Evolutionary conservation across 371 early-diverging fungal species (phyloP).

Genomic region (Funneliformis caledonium): DNA sequence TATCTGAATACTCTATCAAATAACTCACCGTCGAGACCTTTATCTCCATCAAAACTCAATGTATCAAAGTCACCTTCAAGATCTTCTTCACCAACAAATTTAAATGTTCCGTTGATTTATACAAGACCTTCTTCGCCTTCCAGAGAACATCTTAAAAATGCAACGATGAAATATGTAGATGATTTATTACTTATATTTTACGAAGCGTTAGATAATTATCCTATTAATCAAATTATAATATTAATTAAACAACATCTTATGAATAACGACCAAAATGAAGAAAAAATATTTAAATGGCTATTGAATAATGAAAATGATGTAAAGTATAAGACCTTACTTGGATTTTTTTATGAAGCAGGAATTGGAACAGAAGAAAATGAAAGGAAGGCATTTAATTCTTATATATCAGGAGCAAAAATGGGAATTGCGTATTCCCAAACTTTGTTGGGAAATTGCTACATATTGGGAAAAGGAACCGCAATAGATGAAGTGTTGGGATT

Average conservation of each 20-base stretch:
- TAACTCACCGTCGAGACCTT: not conserved
- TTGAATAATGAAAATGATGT: slow-evolving; percentile 7
- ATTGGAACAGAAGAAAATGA: slow-evolving; percentile 22
- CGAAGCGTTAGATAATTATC: not conserved
- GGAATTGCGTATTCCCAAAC: not conserved
- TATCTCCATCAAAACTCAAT: not conserved
- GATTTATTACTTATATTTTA: not conserved
- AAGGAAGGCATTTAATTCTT: slow-evolving; percentile 12
- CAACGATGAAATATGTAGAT: not conserved
- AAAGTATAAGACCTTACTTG: slow-evolving; percentile 17
- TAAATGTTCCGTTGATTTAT: not conserved
- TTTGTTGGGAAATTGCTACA: slow-evolving; percentile 21
- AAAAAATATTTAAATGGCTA: slow-evolving; percentile 16
- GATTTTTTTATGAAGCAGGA: slow-evolving; percentile 20
- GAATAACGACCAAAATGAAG: not conserved
- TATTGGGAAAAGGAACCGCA: slow-evolving; percentile 26
- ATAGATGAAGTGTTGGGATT: slow-evolving; percentile 11
- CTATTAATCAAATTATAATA: not conserved
- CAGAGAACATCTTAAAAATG: not conserved
- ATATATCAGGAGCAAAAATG: slow-evolving; percentile 6
- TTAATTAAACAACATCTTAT: not conserved
- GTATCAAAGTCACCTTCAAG: not conserved
- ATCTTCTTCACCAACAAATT: not conserved
- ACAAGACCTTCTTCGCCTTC: not conserved
- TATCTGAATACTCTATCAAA: not conserved